A percentile compares a stretch with the other conserved stretches of the same genome.
Conservation (phyloP, 83 land plant species). For the Thuja plicata region DNA sequence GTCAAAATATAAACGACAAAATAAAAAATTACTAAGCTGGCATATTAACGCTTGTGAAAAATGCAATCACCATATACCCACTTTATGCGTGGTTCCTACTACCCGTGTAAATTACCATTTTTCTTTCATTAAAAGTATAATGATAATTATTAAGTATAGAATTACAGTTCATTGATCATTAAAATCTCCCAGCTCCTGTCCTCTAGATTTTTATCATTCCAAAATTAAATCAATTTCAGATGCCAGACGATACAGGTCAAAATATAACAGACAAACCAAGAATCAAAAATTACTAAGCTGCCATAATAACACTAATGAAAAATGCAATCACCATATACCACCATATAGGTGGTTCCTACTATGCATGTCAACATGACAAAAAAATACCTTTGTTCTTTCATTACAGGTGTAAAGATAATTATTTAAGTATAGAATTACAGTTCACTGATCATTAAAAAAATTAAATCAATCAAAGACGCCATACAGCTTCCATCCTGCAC, state of each 20-base stretch:
- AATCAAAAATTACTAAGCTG: too few species aligned
- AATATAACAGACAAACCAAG: too few species aligned
- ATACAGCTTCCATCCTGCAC: neutral
- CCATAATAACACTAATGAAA: too few species aligned
- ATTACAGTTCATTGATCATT: neutral
- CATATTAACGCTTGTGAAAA: neutral
- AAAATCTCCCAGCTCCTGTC: neutral
- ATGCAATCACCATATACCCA: too few species aligned
- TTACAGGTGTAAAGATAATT: neutral
- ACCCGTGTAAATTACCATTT: too few species aligned
- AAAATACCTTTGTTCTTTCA: neutral
- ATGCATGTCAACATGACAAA: too few species aligned
- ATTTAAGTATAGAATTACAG: neutral
- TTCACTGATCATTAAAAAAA: neutral
- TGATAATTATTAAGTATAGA: neutral
- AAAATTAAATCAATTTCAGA: neutral
- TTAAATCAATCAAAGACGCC: neutral
- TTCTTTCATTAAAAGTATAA: neutral
- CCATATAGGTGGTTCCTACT: too few species aligned
- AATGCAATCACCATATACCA: too few species aligned
- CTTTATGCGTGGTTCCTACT: neutral
- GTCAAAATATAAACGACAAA: neutral
- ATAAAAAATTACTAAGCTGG: neutral
- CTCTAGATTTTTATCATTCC: neutral
- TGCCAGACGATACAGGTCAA: neutral